Percentiles rank a stretch among this genome's conserved stretches.
Conservation (phyloP, 257 asterid genomes). For the Solanum virginianum region DNA sequence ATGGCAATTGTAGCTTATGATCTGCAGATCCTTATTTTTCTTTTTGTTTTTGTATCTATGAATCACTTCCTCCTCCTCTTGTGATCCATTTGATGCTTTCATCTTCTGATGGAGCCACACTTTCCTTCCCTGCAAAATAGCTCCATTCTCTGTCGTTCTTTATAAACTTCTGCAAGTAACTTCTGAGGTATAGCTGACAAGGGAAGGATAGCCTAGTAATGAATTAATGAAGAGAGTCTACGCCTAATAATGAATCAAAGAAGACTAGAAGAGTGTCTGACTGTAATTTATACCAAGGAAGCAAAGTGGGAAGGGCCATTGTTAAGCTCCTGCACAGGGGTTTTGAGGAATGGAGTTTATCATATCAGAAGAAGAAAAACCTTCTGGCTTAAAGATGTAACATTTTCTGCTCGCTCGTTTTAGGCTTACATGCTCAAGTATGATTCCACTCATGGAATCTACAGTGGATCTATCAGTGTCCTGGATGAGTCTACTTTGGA, state of each 20-base stretch:
- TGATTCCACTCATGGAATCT: constrained; percentile 94
- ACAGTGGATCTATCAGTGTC: constrained; percentile 57
- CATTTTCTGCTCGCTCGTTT: constrained; percentile 5
- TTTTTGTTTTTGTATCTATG: background rate
- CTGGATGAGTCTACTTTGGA: constrained; percentile 80
- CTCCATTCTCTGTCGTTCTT: background rate
- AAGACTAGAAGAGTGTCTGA: background rate
- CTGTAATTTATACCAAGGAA: background rate
- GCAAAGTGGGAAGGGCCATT: background rate
- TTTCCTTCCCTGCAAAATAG: background rate
- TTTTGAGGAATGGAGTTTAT: background rate
- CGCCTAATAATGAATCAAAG: background rate
- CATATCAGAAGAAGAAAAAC: background rate
- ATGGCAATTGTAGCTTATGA: background rate
- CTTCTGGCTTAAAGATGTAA: background rate
- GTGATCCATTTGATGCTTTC: background rate
- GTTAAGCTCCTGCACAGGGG: background rate
- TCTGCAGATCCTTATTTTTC: background rate
- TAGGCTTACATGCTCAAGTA: constrained; percentile 99
- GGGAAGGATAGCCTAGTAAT: background rate
- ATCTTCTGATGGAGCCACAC: background rate
- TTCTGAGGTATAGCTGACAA: background rate
- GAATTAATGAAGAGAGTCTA: background rate
- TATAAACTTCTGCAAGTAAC: background rate
- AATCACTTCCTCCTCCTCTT: background rate